Evolutionary conservation across 495 filamentous ascomycete species (phyloP).

Genomic region (Pyronema domesticum): DNA sequence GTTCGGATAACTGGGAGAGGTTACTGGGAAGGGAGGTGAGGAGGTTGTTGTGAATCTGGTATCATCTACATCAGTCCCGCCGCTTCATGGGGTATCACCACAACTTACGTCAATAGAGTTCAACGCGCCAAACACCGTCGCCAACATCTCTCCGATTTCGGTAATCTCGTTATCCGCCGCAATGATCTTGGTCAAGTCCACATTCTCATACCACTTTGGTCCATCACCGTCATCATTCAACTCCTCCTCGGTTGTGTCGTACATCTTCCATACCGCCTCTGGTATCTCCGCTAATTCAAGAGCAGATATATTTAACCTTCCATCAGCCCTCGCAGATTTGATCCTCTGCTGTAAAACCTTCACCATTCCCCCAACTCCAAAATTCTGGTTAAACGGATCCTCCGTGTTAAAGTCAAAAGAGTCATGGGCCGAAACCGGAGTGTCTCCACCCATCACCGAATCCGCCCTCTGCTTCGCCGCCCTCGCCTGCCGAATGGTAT

Average conservation of each 20-base stretch:
- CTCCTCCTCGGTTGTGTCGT: constrained; percentile 38
- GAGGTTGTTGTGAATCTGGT: constrained; percentile 37
- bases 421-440: constrained; percentile 24
- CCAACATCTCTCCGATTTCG: constrained; percentile 47
- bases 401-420: constrained; percentile 38
- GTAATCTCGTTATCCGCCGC: constrained; percentile 86
- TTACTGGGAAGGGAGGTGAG: constrained; percentile 56
- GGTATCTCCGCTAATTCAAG: constrained; percentile 69
- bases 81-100: not conserved
- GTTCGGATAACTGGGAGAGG: constrained; percentile 29
- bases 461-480: constrained; percentile 44
- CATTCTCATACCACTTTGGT: constrained; percentile 78
- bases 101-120: constrained; percentile 73
- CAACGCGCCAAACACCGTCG: constrained; percentile 66
- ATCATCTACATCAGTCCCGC: constrained; percentile 1
- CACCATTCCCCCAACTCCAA: constrained; percentile 35
- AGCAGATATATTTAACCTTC: constrained; percentile 75
- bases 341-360: constrained; percentile 60
- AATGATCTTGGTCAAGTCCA: constrained; percentile 76
- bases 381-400: constrained; percentile 52
- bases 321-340: constrained; percentile 56
- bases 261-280: constrained; percentile 76
- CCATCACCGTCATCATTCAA: constrained; percentile 32
- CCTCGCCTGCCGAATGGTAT: constrained; percentile 87
- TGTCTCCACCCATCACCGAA: constrained; percentile 27